Base-by-base conservation (phyloP, 1,284 basidiomycete species). In the Malassezia pachydermatis region DNA sequence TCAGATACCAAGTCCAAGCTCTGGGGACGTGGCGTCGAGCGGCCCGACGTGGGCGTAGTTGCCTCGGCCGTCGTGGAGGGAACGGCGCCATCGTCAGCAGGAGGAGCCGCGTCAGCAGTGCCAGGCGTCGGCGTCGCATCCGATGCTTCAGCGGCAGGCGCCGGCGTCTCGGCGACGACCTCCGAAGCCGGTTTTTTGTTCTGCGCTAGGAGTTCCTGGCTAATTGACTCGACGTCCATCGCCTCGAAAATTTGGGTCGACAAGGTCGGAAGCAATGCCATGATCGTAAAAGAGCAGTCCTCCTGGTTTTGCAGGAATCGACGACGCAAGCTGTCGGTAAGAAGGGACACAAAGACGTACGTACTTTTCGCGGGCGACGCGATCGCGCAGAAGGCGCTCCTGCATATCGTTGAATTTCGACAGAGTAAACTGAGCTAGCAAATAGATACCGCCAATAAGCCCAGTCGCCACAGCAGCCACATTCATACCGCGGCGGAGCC, bases 211-310 rank as follows among this genome's bases (percentile, higher is more conserved):
- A 90, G 76, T 62, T 86, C 82, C 20, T 78, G 73, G 0, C 84
- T 88, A 11, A 88, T 74, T 1, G 76, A 75, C 61, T 92, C 88
- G 17, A 92, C 84, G 62, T 92, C 81, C 80, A 89, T 84, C 38
- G 80, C 80, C 23, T 77, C 74, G 14, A 86, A 74, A 11, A 92
- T 78, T 58, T 84, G 81, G 14, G 80, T 76, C 1, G 81, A 79
- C 9, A 92, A 77, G 0, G 84, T 83, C 0, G 86, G 84, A 8
- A 90, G 74, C 27, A 88, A 78, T 0, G 84, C 82, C 67, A 86
- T 80, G 32, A 86, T 76, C 1, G 85, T 89, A 66, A 83, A 92
- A 10, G 81, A 80, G 38, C 81, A 79, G 67, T 90, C 84, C 55
- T 88, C 81, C 59, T 86, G 83, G 43, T 84, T 88, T 63, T 86